Base-by-base conservation (phyloP, 1,284 basidiomycete species). In the Exobasidium cylindrosporum region DNA sequence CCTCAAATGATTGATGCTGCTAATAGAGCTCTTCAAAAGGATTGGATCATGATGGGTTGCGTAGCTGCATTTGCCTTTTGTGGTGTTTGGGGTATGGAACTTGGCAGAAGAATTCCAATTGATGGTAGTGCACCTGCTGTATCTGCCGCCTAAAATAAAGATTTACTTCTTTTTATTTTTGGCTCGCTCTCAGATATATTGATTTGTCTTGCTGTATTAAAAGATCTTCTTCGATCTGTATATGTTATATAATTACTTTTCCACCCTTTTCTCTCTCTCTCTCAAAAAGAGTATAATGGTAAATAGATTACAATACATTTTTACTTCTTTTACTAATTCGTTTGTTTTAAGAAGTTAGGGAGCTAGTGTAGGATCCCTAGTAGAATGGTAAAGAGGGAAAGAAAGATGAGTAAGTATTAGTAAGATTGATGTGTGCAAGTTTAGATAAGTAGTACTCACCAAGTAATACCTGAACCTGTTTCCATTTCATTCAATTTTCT, bases 81-180 rank as follows among this genome's bases (percentile, higher is more conserved):
- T 5, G 44, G 49, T 29, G 53, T 61, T 29, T 67, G 68, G 32
- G 64, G 62, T 13, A 70, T 70, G 69, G 69, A 70, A 59, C 65
- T 70, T 45, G 61, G 64, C 43, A 43, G 64, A 24, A 14, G 47
- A 4, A 50, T 50, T 50, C 47, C 47, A 23, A 50, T 28, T 13
- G n/a, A n/a, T n/a, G 47, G 47, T 13, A 28, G 17, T 10, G 35
- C 47, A 24, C 26, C 47, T 2, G 21, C 47, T 50, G n/a, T 28
- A 13, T 14, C 47, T 13, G 47, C 47, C 13, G 47, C 47, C 26
- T 50, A 28, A 50, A n/a, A n/a, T n/a, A n/a, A n/a, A n/a, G n/a
- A n/a, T n/a, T n/a, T n/a, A n/a, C n/a, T n/a, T n/a, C n/a, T n/a
- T n/a, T n/a, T n/a, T n/a, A n/a, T n/a, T n/a, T n/a, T n/a, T n/a